phyloP scores from a whole-genome alignment of 805 yeast genomes.

The Wickerhamomyces tratensis region DNA sequence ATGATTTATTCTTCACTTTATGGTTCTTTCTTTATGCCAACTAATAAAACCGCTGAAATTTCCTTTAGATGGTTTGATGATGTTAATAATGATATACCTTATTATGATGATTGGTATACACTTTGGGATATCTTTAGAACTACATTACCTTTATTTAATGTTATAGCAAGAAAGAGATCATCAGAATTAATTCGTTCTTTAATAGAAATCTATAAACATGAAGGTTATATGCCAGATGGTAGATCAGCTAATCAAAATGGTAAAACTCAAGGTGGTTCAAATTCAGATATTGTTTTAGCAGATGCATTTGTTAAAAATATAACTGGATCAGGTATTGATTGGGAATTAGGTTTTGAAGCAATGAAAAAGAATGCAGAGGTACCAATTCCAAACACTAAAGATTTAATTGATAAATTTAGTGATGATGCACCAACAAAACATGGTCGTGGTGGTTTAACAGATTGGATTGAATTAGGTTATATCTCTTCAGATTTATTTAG shows the following conservation, averaged over 20 bases:
- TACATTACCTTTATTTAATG: constrained; percentile 22
- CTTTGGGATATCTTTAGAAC: constrained; percentile 30
- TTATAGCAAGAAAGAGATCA: constrained; percentile 19
- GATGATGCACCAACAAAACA: constrained; percentile 21
- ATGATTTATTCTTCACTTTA: constrained; percentile 3
- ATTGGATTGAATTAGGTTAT: constrained; percentile 24
- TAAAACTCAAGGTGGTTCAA: constrained; percentile 27
- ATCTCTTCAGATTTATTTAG: constrained; percentile 21
- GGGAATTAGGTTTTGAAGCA: constrained; percentile 23
- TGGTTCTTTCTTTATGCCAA: constrained; percentile 4
- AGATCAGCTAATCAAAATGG: constrained; percentile 27
- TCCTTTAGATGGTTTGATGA: constrained; percentile 17
- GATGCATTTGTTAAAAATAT: constrained; percentile 25
- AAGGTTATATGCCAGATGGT: constrained; percentile 28
- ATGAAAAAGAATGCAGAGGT: constrained; percentile 28
- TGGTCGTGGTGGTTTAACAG: constrained; percentile 27
- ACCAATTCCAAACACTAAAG: constrained; percentile 13
- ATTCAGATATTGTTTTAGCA: constrained; percentile 26
- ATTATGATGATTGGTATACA: constrained; percentile 28
- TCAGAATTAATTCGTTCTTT: constrained; percentile 21
- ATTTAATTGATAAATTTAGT: constrained; percentile 16
- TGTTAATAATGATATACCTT: constrained; percentile 12
- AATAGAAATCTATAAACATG: constrained; percentile 21
- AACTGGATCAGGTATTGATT: constrained; percentile 12
- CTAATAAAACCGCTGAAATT: constrained; percentile 12